Percentiles rank a stretch among this genome's conserved stretches.
These are phyloP conservation scores for Phaseolus lunatus DNA, from an alignment of 306 rosid genomes.

Conservation along the genomic window DNA sequence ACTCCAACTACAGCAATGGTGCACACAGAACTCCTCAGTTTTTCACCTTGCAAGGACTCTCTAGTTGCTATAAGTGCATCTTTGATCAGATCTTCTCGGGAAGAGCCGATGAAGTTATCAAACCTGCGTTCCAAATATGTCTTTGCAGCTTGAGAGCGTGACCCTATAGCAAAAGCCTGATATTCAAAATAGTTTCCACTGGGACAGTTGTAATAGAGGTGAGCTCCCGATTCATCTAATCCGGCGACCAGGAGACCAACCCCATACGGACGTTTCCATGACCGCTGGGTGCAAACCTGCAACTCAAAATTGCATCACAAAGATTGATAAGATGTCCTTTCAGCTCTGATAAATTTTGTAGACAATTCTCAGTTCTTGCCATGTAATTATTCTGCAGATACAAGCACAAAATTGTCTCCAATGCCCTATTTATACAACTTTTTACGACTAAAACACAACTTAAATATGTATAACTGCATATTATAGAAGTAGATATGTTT, in stretches of 20 bases:
- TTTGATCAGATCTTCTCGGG: constrained; percentile 86
- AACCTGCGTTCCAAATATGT: constrained; percentile 96
- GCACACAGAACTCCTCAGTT: constrained; percentile 85
- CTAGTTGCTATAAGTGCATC: constrained; percentile 98
- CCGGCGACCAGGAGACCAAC: constrained; percentile 97
- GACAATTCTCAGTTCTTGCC: neutral
- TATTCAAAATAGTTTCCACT: constrained; percentile 99
- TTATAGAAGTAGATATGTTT: too few relatives aligned
- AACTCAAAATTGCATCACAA: constrained; percentile 47
- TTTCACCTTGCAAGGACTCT: constrained; percentile 96
- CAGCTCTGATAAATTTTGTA: neutral
- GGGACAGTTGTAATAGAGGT: constrained; percentile 98
- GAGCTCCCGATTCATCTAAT: constrained; percentile 96
- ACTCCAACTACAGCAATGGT: constrained; percentile 88
- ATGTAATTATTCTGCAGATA: constrained; percentile 12
- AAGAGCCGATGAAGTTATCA: constrained; percentile 64
- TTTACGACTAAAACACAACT: constrained; percentile 10
- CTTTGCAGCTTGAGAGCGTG: constrained; percentile 99
- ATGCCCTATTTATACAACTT: constrained; percentile 10
- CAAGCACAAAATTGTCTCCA: neutral
- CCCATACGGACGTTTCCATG: constrained; percentile 99
- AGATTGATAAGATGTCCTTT: constrained; percentile 34
- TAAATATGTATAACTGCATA: too few relatives aligned
- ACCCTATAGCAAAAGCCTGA: constrained; percentile 98
- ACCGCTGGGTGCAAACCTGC: constrained; percentile 98